Evolutionary conservation across 202 grass and related monocot genomes (phyloP).

Genomic region (Zoysia matrella): DNA sequence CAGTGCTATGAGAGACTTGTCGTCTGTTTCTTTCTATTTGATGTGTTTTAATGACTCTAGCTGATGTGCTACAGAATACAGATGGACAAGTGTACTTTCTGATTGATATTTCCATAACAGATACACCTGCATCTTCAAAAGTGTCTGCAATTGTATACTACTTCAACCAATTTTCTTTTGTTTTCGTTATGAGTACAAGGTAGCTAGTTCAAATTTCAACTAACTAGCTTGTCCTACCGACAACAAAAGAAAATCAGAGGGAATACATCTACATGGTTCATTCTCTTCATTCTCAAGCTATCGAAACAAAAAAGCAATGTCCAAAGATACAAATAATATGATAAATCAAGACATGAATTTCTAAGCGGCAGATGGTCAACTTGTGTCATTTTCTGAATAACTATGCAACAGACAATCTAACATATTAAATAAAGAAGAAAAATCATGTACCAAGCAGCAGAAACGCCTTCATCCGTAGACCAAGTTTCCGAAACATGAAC

Average conservation of each 20-base stretch:
- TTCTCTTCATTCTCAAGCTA: neutral
- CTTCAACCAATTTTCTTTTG: neutral
- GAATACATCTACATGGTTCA: neutral
- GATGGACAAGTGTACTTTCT: neutral
- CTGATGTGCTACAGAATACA: neutral
- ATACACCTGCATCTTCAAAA: neutral
- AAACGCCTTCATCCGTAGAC: conserved; percentile 93
- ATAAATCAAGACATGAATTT: neutral
- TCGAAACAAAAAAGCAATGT: neutral
- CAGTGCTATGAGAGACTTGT: conserved; percentile 5
- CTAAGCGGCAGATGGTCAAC: neutral
- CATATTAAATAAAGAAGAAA: neutral
- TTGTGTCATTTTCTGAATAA: neutral
- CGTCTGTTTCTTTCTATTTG: neutral
- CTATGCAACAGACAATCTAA: neutral
- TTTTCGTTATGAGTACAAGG: too few relatives aligned
- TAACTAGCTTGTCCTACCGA: too few relatives aligned
- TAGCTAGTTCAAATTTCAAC: too few relatives aligned
- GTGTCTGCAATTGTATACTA: neutral
- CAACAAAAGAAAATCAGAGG: too few relatives aligned
- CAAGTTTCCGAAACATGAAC: conserved; percentile 99
- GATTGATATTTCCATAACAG: neutral
- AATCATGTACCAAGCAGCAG: conserved; percentile 75
- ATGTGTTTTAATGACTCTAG: neutral
- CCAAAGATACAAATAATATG: neutral